Conservation (phyloP, 2,329 filamentous ascomycete species). For the Apiospora malaysiana region DNA sequence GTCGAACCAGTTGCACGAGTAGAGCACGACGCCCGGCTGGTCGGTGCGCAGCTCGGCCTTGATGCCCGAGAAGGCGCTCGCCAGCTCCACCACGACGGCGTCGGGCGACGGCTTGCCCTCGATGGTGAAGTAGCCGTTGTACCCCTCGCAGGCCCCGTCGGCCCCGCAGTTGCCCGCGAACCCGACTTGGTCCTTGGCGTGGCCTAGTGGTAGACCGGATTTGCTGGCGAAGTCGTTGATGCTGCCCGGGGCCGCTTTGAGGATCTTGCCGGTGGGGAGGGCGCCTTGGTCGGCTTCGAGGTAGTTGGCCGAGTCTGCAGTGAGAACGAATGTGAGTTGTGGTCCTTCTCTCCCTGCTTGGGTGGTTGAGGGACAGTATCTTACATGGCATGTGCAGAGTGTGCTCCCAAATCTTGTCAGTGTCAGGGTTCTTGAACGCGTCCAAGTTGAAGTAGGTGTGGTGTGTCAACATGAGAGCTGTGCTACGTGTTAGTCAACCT, state of each 20-base stretch:
- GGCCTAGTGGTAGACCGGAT: slow-evolving; percentile 65
- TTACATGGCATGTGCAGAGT: slow-evolving; percentile 47
- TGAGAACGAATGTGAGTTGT: background rate
- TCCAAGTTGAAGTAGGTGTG: slow-evolving; percentile 75
- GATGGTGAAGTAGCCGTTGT: slow-evolving; percentile 66
- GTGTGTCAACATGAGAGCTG: slow-evolving; percentile 66
- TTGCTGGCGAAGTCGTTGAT: slow-evolving; percentile 72
- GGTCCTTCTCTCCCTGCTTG: background rate
- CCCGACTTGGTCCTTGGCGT: slow-evolving; percentile 59
- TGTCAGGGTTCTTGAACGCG: slow-evolving; percentile 63
- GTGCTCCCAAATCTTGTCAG: slow-evolving; percentile 63
- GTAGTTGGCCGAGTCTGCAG: slow-evolving; percentile 62
- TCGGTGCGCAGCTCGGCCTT: slow-evolving; percentile 72
- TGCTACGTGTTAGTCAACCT: slow-evolving; percentile 27
- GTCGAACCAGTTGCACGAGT: slow-evolving; percentile 67
- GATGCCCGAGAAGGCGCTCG: slow-evolving; percentile 70
- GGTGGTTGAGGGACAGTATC: background rate
- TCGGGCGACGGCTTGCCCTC: slow-evolving; percentile 47
- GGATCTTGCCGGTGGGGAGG: slow-evolving; percentile 67
- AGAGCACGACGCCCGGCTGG: slow-evolving; percentile 74
- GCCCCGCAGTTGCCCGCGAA: slow-evolving; percentile 67
- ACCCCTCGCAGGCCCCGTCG: slow-evolving; percentile 72
- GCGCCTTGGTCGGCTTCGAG: slow-evolving; percentile 61
- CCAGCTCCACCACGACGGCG: slow-evolving; percentile 57
- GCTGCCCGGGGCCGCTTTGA: slow-evolving; percentile 57